phyloP scores from a whole-genome alignment of 257 asterid species.

The Nicotiana attenuata region DNA sequence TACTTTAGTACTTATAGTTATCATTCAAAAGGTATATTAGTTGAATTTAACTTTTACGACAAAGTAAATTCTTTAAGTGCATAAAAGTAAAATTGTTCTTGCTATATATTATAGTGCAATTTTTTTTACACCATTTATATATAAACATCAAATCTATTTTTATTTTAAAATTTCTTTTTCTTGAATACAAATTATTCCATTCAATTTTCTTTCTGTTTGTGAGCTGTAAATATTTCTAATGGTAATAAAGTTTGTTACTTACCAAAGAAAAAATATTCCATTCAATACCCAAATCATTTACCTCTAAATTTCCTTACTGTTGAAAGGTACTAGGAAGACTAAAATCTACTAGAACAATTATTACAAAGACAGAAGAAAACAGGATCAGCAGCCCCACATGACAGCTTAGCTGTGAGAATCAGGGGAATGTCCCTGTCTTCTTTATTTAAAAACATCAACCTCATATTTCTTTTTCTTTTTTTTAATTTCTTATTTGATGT shows the following conservation, averaged over 20 bases:
- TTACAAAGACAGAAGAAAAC: not conserved
- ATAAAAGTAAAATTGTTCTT: too few species aligned
- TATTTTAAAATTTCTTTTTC: not conserved
- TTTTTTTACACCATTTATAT: too few species aligned
- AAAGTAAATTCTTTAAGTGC: too few species aligned
- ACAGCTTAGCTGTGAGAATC: constrained; percentile 8
- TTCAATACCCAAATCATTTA: not conserved
- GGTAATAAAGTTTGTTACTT: too few species aligned
- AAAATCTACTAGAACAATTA: not conserved
- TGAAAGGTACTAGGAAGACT: not conserved
- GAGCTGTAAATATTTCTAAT: too few species aligned
- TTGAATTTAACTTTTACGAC: too few species aligned
- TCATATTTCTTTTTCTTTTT: too few species aligned
- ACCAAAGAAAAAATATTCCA: not conserved
- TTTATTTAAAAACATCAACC: too few species aligned
- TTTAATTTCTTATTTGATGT: too few species aligned
- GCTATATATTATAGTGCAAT: too few species aligned
- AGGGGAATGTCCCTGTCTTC: not conserved
- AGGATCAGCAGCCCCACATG: not conserved
- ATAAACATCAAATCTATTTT: not conserved
- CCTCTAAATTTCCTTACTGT: not conserved
- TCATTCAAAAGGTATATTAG: too few species aligned
- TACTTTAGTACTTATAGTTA: too few species aligned
- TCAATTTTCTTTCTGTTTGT: not conserved
- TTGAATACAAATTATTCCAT: not conserved